phyloP scores from a whole-genome alignment of 371 early-diverging fungal species.

The Apophysomyces trapeziformis region DNA sequence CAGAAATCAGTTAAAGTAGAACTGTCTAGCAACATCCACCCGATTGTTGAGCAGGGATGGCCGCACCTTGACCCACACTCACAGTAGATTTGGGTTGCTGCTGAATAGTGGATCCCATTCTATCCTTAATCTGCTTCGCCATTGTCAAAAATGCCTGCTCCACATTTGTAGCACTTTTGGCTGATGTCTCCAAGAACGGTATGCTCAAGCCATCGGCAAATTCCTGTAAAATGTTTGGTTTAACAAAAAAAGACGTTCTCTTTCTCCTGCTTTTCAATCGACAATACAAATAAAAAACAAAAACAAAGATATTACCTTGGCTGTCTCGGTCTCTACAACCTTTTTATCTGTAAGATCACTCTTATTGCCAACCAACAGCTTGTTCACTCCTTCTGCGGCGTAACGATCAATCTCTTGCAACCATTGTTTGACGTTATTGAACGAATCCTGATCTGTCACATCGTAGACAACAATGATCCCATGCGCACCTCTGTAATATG shows the following conservation, averaged over 20 bases:
- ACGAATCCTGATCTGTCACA: constrained; percentile 96
- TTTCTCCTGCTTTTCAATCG: neutral
- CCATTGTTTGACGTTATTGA: constrained; percentile 91
- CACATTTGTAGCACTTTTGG: constrained; percentile 90
- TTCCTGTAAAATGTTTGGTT: constrained; percentile 47
- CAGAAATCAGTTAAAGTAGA: neutral
- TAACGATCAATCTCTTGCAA: constrained; percentile 88
- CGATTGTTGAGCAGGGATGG: constrained; percentile 54
- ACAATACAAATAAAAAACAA: neutral
- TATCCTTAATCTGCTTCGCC: constrained; percentile 83
- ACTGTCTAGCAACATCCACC: constrained; percentile 56
- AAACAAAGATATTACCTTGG: constrained; percentile 59
- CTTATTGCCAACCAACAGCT: constrained; percentile 98
- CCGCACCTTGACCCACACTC: constrained; percentile 53
- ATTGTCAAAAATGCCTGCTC: constrained; percentile 94
- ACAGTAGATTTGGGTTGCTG: constrained; percentile 52
- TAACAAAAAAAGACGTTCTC: too few relatives aligned
- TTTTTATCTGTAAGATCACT: constrained; percentile 92
- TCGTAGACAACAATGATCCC: constrained; percentile 99
- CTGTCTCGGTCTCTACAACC: constrained; percentile 66
- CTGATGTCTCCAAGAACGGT: constrained; percentile 91
- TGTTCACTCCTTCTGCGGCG: constrained; percentile 76
- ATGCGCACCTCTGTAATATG: constrained; percentile 98
- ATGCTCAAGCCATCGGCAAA: constrained; percentile 85
- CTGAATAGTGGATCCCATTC: constrained; percentile 31